Base-by-base conservation (phyloP, 164 flowering plant genomes). In the Euptelea pleiosperma region DNA sequence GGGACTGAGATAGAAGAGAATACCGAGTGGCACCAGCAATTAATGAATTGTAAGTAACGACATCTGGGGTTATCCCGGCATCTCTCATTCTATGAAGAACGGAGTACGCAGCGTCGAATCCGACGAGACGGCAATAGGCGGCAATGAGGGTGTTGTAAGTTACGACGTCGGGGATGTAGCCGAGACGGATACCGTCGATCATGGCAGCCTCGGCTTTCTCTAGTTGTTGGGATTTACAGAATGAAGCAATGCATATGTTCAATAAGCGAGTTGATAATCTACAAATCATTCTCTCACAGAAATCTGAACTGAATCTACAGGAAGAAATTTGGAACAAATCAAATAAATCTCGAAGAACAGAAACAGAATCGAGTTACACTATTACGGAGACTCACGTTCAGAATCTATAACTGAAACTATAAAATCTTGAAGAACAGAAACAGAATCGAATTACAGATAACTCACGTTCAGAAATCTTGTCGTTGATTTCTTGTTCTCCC, bases 81-180 rank as follows among this genome's bases (percentile, higher is more conserved):
- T 84, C 84, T 53, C 43, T 68, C 90, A 90, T 90, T 64, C 90
- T 73, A 51, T 60, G 34, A 35, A 87, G 65, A 59, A 90, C 67
- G 3, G 67, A 57, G 60, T 86, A 86, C 7, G 83, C 98, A 4
- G 81, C 77, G 61, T 89, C 92, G 14, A 86, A 34, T 5, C 85
- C 73, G 22, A 76, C 70, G 25, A 76, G 65, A 2, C 79, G 80
- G 42, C 81, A 78, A 61, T 90, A 87, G 0, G 81, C 94, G 65
- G 63, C 69, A 57, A 93, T 63, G 52, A 93, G 74, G 10, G 80
- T 87, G 61, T 93, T 93, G 76, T 90, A 93, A 33, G 94, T 86
- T 14, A 83, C 87, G 11, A 85, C 82, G 73, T 86, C 77, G 0
- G 96, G 96, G 3, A 81, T 54, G 6, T 85, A 73, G 1, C 98